These are phyloP conservation scores for Teratosphaeria zuluensis DNA, from an alignment of 2,329 filamentous ascomycete species.

Conservation along the genomic window DNA sequence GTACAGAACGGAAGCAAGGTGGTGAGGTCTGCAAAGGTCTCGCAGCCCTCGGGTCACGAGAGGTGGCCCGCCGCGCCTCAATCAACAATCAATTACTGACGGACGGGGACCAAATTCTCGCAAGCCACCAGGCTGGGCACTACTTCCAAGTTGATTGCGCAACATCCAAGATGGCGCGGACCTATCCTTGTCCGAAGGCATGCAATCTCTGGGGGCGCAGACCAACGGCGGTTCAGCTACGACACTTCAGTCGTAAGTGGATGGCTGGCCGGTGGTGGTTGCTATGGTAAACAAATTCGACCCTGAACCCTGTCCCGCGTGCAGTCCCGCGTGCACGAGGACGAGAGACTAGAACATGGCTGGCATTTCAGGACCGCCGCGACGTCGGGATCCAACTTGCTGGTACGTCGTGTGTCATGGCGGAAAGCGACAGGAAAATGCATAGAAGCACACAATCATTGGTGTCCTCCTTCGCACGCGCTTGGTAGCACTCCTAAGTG, in stretches of 20 bases:
- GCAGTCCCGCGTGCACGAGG: neutral
- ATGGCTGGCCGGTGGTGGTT: neutral
- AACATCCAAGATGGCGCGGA: neutral
- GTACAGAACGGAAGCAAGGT: neutral
- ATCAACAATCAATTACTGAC: neutral
- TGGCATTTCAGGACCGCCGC: neutral
- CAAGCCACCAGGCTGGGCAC: neutral
- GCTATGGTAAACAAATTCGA: neutral
- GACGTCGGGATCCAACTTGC: neutral
- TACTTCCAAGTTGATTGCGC: conserved; percentile 1
- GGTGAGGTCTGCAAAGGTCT: neutral
- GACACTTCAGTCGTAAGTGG: neutral
- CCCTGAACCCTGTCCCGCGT: neutral
- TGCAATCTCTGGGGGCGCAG: neutral
- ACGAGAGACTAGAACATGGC: neutral
- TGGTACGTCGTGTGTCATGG: neutral
- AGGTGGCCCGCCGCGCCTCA: neutral
- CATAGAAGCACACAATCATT: too few relatives aligned
- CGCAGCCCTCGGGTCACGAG: neutral
- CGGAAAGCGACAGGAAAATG: too few relatives aligned
- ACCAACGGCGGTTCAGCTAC: neutral
- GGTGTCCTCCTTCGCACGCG: too few relatives aligned
- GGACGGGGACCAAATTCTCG: neutral
- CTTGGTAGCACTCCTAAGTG: too few relatives aligned
- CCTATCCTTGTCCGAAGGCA: neutral